Base-by-base conservation (phyloP, 352 stramenopile species). In the Phytophthora vignae region DNA sequence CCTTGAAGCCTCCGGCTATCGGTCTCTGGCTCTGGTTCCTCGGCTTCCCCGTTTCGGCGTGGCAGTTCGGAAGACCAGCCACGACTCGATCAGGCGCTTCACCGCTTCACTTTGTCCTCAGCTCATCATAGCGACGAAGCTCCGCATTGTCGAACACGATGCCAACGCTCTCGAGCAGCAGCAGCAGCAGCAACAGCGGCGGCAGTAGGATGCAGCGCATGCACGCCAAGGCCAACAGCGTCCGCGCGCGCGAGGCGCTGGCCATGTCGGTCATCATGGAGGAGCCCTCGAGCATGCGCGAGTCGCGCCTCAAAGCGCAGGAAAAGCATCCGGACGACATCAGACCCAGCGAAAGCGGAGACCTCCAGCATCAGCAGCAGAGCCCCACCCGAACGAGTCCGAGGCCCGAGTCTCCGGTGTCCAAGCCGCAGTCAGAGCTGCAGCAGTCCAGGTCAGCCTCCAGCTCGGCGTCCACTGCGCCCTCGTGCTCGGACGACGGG, bases 201-300 rank as follows among this genome's bases (percentile, higher is more conserved):
- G 44, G 46, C 42, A 64, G 49, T 33, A 57, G 29, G 15, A 19
- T 48, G 27, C 49, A 65, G 7, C 57, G 67, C 6, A 58, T 71
- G 12, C 61, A 76, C 27, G 64, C 57, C 56, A 71, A 67, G 33
- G 36, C 56, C 36, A 44, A 44, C 49, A 64, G 36, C n/a, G 44
- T 33, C 4, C 42, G 25, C 22, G 48, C 14, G 4, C 70, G 70
- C 3, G 58, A 73, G 2, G 50, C 58, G 48, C 60, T 77, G 19
- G 27, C 60, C 11, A 79, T 79, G 73, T 79, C 73, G 15, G 64
- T 79, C 40, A 79, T 79, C 22, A 58, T 62, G 42, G 73, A 79
- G 42, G 73, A 79, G 44, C 73, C 73, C 12, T 25, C 22, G 15
- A 27, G 38, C 31, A 74, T 78, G 71, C 66, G 66, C 29, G 71